Base-by-base conservation (phyloP, 208 protist genomes). In the Wallacemonas rigidus region DNA sequence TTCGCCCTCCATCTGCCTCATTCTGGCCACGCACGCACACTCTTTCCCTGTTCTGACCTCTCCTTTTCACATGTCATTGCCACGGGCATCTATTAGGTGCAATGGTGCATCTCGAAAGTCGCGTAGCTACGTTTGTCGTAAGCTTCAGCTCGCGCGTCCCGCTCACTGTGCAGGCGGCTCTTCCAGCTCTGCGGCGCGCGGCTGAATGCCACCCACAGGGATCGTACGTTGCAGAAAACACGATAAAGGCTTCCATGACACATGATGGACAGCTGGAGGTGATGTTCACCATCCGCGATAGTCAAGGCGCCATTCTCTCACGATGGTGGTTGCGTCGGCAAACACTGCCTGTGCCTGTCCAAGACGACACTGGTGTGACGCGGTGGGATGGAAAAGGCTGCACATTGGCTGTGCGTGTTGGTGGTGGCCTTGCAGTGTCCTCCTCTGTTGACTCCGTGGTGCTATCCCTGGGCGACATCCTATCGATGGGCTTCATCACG, bases 271-370 rank as follows among this genome's bases (percentile, higher is more conserved):
- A 9, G 6, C 6, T 55, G 36, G 60, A 67, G 3, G 55, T 77
- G 2, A 65, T 55, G 17, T 80, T 73, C 62, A 58, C 67, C 17
- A 47, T 80, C 40, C 39, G 55, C 15, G 63, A 77, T 43, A 57
- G 41, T 8, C 36, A 73, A 2, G 60, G 74, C 7, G 40, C 71
- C 35, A 43, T 73, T 35, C n/a, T 69, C 44, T 43, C 69, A 9
- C 63, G 62, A 5, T 83, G 74, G 79, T 83, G 79, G 74, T 61
- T 75, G 3, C 70, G 67, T 38, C 48, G 35, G 55, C 74, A 70
- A 39, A 63, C 74, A 14, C 69, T 74, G 3, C 54, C 69, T 9
- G 56, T 63, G 56, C 57, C 57, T 35, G 47, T 38, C 14, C 3
- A 6, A 39, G 39, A 45, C 8, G 58, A 64, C 17, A 53, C 11